Evolutionary conservation across 1,139 yeast species (phyloP), one percentile per base, ranked within the genome.

Genomic region (Zygosaccharomyces sapae): DNA sequence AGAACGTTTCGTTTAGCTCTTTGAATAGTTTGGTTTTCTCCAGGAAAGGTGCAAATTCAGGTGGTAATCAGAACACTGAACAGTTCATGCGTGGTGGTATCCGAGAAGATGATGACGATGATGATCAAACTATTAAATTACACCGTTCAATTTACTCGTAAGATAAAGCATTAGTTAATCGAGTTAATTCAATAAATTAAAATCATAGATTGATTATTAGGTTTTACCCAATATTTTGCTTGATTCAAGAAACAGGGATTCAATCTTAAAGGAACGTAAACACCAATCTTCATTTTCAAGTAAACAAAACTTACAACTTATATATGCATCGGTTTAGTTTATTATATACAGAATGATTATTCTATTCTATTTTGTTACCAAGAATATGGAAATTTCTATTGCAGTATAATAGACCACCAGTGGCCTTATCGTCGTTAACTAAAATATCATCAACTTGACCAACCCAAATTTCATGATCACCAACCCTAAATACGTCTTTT

Each of bases 381-480:
- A 83, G 67, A 40, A 61, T 63, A 62, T 81, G 84, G 57, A 84
- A 84, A 16, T 71, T 67, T 55, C 86, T 71, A 56, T 83, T 74
- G 62, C 76, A 83, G 57, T 83, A 84, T n/a, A 84, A 59, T 39
- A 84, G 62, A 0, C 88, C 88, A 2, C 88, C 87, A 1, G 74
- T 66, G 4, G 69, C 68, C 37, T 66, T 64, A 3, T 43, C 53
- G n/a, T 63, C 62, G 1, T 72, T 68, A 3, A 53, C 48, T 18
- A 76, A 46, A 4, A 81, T 75, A 43, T 82, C 82, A 33, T 74
- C 63, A 1, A 84, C 86, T 49, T 75, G 73, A 2, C 86, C 94
- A 3, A 86, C 80, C 95, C 96, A 88, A 2, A 89, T 81, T 62
- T 88, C 96, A 65, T 89, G 96, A 56, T 83, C 86, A 50, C 83